Base-by-base conservation (phyloP, 1,284 basidiomycete species). In the Trametes hirsuta region DNA sequence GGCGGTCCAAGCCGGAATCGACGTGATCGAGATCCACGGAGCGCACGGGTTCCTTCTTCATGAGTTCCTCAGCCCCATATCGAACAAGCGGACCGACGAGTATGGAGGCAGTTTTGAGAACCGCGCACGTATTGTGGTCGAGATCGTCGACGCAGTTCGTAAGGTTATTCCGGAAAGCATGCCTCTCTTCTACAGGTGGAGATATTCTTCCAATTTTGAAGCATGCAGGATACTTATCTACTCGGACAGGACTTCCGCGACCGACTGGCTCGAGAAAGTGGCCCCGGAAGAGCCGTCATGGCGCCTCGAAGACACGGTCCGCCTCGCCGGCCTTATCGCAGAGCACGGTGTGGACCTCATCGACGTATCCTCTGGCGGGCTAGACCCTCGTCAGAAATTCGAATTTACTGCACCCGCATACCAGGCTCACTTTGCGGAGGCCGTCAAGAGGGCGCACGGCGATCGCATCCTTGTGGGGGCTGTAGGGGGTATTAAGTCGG, bases 151-250 rank as follows among this genome's bases (percentile, higher is more conserved):
- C 37, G 81, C 79, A 4, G 66, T 82, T 1, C 74, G 70, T 0
- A 77, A 75, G 24, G 77, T 79, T 25, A 88, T 89, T 68, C 84
- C 84, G 0, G 67, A 77, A 6, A 72, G 80, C 21, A 85, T 83
- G 75, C 88, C 90, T 0, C 72, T 92, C 14, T 87, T 91, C 72
- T 76, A 86, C 61, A 80, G 90, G 84, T 91, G 65, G 77, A 69
- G 6, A 66, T 80, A 76, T 39, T 75, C 18, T 9, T 35, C 2
- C 15, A 22, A 10, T 6, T 22, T 15, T 1, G 2, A 15, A 8
- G 36, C 8, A 4, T 24, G 6, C 3, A 24, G 72, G n/a, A 74
- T 60, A 74, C 71, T 62, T 63, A 55, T 21, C 2, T 81, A 78
- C 65, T 24, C 2, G 48, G 2, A 72, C 76, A 84, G 75, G 9